Conservation (phyloP, 1,284 basidiomycete species). For the Amylostereum chailletii region DNA sequence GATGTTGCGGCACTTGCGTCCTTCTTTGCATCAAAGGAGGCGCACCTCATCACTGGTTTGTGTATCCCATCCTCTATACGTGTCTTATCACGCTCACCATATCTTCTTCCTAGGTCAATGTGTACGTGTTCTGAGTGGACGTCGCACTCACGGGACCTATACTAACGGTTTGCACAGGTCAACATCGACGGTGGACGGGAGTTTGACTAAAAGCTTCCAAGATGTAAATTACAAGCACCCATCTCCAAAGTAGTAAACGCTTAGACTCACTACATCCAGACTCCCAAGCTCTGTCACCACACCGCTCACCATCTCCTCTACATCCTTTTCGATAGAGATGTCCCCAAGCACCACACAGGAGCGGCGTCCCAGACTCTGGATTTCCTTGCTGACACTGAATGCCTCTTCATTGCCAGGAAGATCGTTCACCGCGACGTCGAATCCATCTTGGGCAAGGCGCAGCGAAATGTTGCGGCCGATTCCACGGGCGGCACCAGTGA, state of each 20-base stretch:
- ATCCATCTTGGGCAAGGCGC: slow-evolving; percentile 27
- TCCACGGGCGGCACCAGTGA: slow-evolving; percentile 27
- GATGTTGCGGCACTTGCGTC: slow-evolving; percentile 16
- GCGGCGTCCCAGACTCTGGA: slow-evolving; percentile 23
- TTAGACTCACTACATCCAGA: slow-evolving; percentile 10
- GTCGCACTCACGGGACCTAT: too few relatives aligned
- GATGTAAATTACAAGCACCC: too few relatives aligned
- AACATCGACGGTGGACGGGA: too few relatives aligned
- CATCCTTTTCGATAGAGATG: slow-evolving; percentile 22
- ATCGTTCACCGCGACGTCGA: slow-evolving; percentile 28
- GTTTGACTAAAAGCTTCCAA: too few relatives aligned
- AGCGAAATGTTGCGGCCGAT: slow-evolving; percentile 28
- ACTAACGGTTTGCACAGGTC: too few relatives aligned
- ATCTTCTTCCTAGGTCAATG: too few relatives aligned
- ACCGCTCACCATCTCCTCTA: slow-evolving; percentile 23
- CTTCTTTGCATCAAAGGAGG: slow-evolving; percentile 13
- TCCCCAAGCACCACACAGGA: slow-evolving; percentile 16
- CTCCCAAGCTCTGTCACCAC: slow-evolving; percentile 23
- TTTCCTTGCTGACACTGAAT: slow-evolving; percentile 23
- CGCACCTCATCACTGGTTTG: background rate
- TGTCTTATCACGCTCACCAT: too few relatives aligned
- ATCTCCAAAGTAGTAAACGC: too few relatives aligned
- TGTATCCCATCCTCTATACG: background rate
- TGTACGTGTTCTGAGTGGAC: too few relatives aligned
- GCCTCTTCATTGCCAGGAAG: slow-evolving; percentile 15